A percentile compares a stretch with the other conserved stretches of the same genome.
Conservation (phyloP, 768 basidiomycete genomes). For the Trametes elegans region DNA sequence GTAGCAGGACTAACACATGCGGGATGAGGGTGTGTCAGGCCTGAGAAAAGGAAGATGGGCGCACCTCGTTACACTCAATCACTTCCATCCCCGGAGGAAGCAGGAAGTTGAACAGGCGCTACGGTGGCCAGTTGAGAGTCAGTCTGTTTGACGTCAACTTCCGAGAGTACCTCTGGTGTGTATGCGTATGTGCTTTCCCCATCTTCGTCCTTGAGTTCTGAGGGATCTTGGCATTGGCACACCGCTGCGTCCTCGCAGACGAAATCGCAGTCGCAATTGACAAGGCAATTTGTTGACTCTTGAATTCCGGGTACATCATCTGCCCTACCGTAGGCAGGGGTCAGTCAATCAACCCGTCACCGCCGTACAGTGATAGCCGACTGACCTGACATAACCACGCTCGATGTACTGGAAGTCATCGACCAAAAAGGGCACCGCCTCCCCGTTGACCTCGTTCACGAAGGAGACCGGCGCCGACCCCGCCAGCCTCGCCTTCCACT, state of each 20-base stretch:
- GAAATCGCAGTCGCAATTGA: constrained; percentile 42
- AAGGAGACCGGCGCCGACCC: constrained; percentile 35
- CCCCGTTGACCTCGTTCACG: constrained; percentile 33
- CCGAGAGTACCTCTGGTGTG: constrained; percentile 24
- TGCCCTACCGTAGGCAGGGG: not conserved
- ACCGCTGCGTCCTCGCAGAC: constrained; percentile 31
- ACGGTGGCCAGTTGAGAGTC: not conserved
- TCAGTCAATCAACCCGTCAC: no score
- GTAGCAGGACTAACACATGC: constrained; percentile 37
- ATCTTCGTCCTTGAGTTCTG: constrained; percentile 34
- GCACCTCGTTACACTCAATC: constrained; percentile 65
- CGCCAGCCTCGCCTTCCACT: constrained; percentile 32
- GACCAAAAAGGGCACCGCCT: constrained; percentile 41
- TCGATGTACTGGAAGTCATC: constrained; percentile 53
- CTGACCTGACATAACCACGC: constrained; percentile 48
- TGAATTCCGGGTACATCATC: constrained; percentile 6
- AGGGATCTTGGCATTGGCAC: constrained; percentile 51
- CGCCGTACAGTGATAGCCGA: no score
- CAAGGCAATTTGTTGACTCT: constrained; percentile 32
- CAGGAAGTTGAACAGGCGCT: constrained; percentile 53
- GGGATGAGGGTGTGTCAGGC: no score
- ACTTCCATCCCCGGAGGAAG: constrained; percentile 45
- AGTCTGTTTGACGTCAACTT: not conserved
- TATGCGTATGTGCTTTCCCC: constrained; percentile 43
- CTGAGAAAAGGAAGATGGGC: no score